phyloP scores from a whole-genome alignment of 2,329 filamentous ascomycete species.

The Penicillium sp. region DNA sequence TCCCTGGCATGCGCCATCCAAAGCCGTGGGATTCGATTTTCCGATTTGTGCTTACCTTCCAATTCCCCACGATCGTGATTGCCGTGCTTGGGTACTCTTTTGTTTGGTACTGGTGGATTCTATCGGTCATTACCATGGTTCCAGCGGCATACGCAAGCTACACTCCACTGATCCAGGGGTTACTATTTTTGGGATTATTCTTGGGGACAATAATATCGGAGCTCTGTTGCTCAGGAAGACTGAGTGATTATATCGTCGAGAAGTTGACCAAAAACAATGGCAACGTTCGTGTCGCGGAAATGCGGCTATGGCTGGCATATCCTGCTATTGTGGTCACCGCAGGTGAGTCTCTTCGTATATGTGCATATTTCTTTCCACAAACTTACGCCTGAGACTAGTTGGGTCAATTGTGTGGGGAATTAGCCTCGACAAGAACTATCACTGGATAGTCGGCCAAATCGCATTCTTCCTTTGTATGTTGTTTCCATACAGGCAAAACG shows the following conservation, averaged over 20 bases:
- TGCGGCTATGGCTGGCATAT: slow-evolving; percentile 57
- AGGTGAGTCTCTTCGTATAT: too few species aligned
- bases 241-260: slow-evolving; percentile 54
- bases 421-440: slow-evolving; percentile 52
- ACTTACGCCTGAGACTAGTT: too few species aligned
- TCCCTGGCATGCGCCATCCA: slow-evolving; percentile 54
- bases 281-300: slow-evolving; percentile 50
- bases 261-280: slow-evolving; percentile 46
- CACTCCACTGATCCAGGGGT: slow-evolving; percentile 50
- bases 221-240: slow-evolving; percentile 51
- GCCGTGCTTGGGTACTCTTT: slow-evolving; percentile 52
- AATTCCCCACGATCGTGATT: slow-evolving; percentile 47
- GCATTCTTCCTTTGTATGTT: slow-evolving; percentile 55
- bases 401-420: slow-evolving; percentile 57
- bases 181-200: slow-evolving; percentile 55
- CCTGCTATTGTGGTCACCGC: slow-evolving; percentile 51
- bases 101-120: slow-evolving; percentile 58
- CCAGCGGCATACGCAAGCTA: slow-evolving; percentile 54
- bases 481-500: too few species aligned
- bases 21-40: slow-evolving; percentile 47
- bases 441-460: slow-evolving; percentile 58
- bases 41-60: slow-evolving; percentile 50
- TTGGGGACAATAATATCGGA: slow-evolving; percentile 54
- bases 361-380: too few species aligned
- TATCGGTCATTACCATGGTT: slow-evolving; percentile 53